These are phyloP conservation scores for Pilasporangium apinafurcum DNA, from an alignment of 352 stramenopile genomes.

Conservation along the genomic window DNA sequence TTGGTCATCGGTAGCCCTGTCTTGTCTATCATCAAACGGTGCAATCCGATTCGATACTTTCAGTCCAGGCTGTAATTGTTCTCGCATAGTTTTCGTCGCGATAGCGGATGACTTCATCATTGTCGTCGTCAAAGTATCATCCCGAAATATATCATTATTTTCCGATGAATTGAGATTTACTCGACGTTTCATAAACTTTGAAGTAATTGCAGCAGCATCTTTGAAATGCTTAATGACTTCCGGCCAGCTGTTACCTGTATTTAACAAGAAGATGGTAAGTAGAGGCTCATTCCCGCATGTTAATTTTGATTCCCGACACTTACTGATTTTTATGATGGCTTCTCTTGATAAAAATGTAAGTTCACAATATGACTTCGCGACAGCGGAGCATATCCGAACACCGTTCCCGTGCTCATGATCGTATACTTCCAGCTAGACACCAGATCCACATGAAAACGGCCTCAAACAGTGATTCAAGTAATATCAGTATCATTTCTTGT, in stretches of 20 bases:
- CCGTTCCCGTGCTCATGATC: conserved; percentile 71
- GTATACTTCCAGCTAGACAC: conserved; percentile 69
- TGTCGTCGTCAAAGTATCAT: conserved; percentile 14
- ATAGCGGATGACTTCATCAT: conserved; percentile 29
- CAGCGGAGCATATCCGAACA: conserved; percentile 77
- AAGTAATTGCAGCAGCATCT: conserved; percentile 25
- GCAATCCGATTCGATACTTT: conserved; percentile 7
- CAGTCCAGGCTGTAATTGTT: neutral
- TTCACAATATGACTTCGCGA: conserved; percentile 73
- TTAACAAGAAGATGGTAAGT: neutral
- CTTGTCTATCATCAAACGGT: conserved; percentile 3
- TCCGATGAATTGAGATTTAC: conserved; percentile 9
- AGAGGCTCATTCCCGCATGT: neutral
- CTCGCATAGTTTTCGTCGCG: conserved; percentile 8
- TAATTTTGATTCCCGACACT: conserved; percentile 2
- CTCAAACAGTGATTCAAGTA: neutral
- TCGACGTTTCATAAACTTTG: conserved; percentile 34
- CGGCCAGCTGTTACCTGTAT: conserved; percentile 55
- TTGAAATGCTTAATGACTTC: conserved; percentile 67
- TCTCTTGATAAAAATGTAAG: conserved; percentile 76
- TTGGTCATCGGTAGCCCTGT: too few species aligned
- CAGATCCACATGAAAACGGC: neutral
- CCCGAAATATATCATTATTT: conserved; percentile 11
- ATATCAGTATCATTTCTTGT: neutral
- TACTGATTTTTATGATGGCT: conserved; percentile 69